Evolutionary conservation across 2,329 filamentous ascomycete species (phyloP), one percentile per base, ranked within the genome.

Genomic region (Plenodomus tracheiphilus): DNA sequence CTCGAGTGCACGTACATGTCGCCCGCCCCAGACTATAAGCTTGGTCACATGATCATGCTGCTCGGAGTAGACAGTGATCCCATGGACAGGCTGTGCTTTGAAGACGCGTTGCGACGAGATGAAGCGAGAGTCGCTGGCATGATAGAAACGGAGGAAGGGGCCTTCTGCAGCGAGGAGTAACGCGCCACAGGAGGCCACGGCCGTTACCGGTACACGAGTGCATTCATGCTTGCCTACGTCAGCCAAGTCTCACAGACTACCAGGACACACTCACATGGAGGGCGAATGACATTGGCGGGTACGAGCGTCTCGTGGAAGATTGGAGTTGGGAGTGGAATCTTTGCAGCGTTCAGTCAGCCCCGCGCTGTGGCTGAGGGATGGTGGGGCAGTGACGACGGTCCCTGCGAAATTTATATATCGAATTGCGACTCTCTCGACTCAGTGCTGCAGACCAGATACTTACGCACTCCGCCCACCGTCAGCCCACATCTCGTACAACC

Each of bases 61-160:
- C 21, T 51, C 48, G 13, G 59, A 68, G 43, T 62, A 57, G 20
- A 84, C 71, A n/a, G 77, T 71, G 45, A 93, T 84, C 2, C 89
- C 89, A 69, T 94, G 90, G 42, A 94, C 83, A 2, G 84, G 76
- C 66, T 93, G 88, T n/a, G 79, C 78, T 15, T 72, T 63, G 62
- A 94, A 92, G 22, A 91, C 72, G 19, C 71, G 70, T 41, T 81
- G 64, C 41, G 66, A 63, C 8, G 51, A 45, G 16, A 73, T 48
- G 41, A 55, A 64, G 15, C 53, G 51, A 16, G 58, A 63, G 28
- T 56, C 53, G 22, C 58, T 49, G 38, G 61, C 54, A 39, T 66
- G 47, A 55, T 77, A 76, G 38, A 75, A 68, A 35, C 61, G 69
- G 40, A 79, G 44, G 47, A 65, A 66, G n/a, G 70, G 67, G 20